phyloP scores from a whole-genome alignment of 176 grass and related monocot genomes.

The Musa itinerans region DNA sequence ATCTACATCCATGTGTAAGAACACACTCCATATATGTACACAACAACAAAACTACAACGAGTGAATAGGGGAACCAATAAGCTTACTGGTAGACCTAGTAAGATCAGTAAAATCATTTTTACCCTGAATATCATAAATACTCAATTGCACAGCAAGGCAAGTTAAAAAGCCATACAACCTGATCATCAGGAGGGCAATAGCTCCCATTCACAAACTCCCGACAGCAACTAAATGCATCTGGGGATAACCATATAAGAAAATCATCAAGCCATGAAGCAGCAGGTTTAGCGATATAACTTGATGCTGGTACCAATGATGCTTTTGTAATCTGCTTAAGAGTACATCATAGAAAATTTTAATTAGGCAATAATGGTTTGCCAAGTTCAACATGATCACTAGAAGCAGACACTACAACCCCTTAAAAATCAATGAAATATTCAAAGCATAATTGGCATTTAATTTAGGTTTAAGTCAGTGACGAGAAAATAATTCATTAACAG shows the following conservation, averaged over 20 bases:
- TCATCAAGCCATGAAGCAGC: slow-evolving; percentile 99
- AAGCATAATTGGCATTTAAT: too few species aligned
- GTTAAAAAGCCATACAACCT: slow-evolving; percentile 39
- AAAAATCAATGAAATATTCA: too few species aligned
- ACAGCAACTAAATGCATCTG: slow-evolving; percentile 96
- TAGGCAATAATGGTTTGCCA: background rate
- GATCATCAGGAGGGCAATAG: slow-evolving; percentile 94
- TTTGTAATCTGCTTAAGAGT: slow-evolving; percentile 57
- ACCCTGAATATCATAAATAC: too few species aligned
- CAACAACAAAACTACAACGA: too few species aligned
- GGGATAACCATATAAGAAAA: slow-evolving; percentile 95
- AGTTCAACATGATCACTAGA: background rate
- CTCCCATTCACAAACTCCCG: slow-evolving; percentile 71
- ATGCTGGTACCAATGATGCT: slow-evolving; percentile 62
- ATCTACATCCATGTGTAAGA: too few species aligned
- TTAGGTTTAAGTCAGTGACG: background rate
- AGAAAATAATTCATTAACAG: background rate
- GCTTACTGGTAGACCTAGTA: too few species aligned
- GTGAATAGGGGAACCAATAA: too few species aligned
- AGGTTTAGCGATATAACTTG: slow-evolving; percentile 86
- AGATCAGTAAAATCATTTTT: too few species aligned
- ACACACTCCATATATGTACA: too few species aligned
- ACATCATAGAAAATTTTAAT: background rate
- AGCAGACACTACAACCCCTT: background rate
- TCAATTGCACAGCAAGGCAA: background rate